Conservation (phyloP, 2,329 filamentous ascomycete species). For the Lecanosticta acicola region DNA sequence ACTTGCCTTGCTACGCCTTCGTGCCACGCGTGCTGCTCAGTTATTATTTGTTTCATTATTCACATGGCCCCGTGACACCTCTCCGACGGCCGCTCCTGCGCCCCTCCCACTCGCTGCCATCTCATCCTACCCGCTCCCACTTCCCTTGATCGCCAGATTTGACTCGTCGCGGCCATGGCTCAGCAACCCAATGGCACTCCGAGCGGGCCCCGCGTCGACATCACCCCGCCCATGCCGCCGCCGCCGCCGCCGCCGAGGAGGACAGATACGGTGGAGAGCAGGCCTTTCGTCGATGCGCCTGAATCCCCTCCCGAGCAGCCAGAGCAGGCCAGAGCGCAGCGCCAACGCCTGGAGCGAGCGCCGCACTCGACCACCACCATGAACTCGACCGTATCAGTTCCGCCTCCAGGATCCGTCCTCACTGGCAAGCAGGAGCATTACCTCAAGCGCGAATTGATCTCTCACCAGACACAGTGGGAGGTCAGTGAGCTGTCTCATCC, state of each 20-base stretch:
- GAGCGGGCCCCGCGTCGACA: background rate
- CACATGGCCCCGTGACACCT: background rate
- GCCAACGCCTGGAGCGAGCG: constrained; percentile 22
- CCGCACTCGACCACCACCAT: constrained; percentile 24
- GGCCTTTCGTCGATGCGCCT: constrained; percentile 27
- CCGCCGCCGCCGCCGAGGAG: constrained; percentile 15
- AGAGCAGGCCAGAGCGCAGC: constrained; percentile 15
- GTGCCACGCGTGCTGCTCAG: background rate
- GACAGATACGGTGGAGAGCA: constrained; percentile 21
- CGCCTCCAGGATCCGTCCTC: constrained; percentile 57
- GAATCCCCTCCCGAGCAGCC: constrained; percentile 19
- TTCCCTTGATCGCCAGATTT: background rate
- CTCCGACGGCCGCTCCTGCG: background rate
- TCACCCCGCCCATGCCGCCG: constrained; percentile 13
- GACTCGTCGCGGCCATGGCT: background rate
- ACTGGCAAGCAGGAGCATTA: constrained; percentile 99
- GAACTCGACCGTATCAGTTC: constrained; percentile 40
- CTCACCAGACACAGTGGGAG: constrained; percentile 82
- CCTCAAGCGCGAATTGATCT: constrained; percentile 90
- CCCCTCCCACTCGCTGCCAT: background rate
- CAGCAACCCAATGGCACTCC: constrained; percentile 1
- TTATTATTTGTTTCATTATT: no score
- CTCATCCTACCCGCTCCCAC: background rate
- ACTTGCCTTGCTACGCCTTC: background rate
- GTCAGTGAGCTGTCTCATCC: constrained; percentile 90